Base-by-base conservation (phyloP, 371 early-diverging fungal species). In the Mortierella sp. region DNA sequence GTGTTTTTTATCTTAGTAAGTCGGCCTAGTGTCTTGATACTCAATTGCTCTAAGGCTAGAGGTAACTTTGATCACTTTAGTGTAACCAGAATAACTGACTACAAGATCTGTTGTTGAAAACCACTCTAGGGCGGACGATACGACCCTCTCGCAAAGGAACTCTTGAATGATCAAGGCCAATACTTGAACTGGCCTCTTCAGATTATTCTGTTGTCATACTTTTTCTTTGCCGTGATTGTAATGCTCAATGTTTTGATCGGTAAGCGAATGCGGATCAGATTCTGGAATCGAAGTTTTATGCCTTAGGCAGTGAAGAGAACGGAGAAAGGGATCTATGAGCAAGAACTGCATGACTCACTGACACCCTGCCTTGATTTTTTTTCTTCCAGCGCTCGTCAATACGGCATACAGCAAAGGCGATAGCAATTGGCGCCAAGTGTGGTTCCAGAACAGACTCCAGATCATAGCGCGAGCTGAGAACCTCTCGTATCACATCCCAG, bases 171-270 rank as follows among this genome's bases (percentile, higher is more conserved):
- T n/a, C n/a, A n/a, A n/a, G n/a, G n/a, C n/a, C n/a, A n/a, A n/a
- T n/a, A n/a, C n/a, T n/a, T n/a, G n/a, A 12, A 50, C 7, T 70
- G 70, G 70, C 21, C 64, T 0, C 60, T 76, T 30, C 76, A 76
- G 44, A 44, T 64, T 16, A 60, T 76, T 68, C 67, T 76, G 71
- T 21, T 60, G 6, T 5, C 71, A 2, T 76, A 45, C 25, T 71
- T 76, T 47, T 76, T 76, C 59, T 64, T 76, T 43, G 71, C 76
- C 7, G 76, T 71, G 25, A 76, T 76, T 19, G 21, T 76, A 25
- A 71, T 76, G 76, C 53, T 76, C 30, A 76, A 75, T 46, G 64
- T 75, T 28, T 63, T 75, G 3, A 75, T 75, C 25, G 75, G 75
- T 70, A 70, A 57, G 69, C 1, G 19, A 37, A 6, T 52, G 43